Percentiles rank a stretch among this genome's conserved stretches.
These are phyloP conservation scores for Umbelopsis vinacea DNA, from an alignment of 192 early-diverging fungal species.

Conservation along the genomic window DNA sequence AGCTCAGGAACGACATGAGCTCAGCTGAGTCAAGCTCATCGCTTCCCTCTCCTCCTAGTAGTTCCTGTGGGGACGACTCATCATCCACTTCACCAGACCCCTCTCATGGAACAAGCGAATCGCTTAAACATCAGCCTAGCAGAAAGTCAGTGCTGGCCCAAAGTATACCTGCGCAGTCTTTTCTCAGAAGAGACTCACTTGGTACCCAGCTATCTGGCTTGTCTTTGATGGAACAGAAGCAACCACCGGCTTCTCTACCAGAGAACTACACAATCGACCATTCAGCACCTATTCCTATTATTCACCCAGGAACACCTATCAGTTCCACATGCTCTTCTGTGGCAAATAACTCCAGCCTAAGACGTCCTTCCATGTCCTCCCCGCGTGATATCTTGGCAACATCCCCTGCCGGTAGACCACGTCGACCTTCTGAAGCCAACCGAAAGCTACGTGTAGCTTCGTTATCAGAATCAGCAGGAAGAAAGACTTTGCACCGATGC, in stretches of 20 bases:
- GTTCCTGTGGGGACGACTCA: conserved; percentile 32
- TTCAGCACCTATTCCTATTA: conserved; percentile 18
- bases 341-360: neutral
- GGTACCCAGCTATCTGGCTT: conserved; percentile 27
- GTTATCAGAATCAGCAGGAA: conserved; percentile 27
- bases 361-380: conserved; percentile 18
- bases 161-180: conserved; percentile 20
- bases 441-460: conserved; percentile 25
- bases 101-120: neutral
- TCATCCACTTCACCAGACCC: conserved; percentile 18
- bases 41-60: conserved; percentile 36
- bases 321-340: conserved; percentile 2
- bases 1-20: conserved; percentile 9
- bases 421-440: conserved; percentile 25
- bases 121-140: neutral
- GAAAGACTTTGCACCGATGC: conserved; percentile 42
- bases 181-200: conserved; percentile 25
- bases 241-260: conserved; percentile 21
- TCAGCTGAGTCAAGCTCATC: neutral
- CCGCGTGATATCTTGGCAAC: conserved; percentile 5
- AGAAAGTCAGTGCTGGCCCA: conserved; percentile 1
- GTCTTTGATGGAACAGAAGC: conserved; percentile 23
- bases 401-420: conserved; percentile 22
- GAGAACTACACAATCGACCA: conserved; percentile 42
- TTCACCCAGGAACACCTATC: conserved; percentile 18